Conservation (phyloP, 1,284 basidiomycete genomes). For the Cryptococcus sp. region DNA sequence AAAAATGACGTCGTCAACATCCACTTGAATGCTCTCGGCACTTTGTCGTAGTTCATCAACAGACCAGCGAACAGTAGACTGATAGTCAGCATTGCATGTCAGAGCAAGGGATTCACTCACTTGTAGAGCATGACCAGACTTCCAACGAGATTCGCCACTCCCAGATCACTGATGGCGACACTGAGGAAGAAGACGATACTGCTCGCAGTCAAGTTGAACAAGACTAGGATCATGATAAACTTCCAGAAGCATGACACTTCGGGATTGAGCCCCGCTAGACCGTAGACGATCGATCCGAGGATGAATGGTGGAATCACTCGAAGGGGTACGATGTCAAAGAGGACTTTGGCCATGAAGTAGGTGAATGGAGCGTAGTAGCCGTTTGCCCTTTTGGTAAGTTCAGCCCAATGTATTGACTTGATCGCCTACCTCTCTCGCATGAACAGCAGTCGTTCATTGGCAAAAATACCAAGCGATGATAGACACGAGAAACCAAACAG, state of each 20-base stretch:
- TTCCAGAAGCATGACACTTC: conserved; percentile 91
- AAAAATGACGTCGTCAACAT: conserved; percentile 90
- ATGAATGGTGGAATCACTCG: conserved; percentile 90
- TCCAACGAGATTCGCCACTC: conserved; percentile 87
- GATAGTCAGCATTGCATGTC: neutral
- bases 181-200: conserved; percentile 86
- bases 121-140: conserved; percentile 97
- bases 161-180: conserved; percentile 76
- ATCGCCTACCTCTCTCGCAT: conserved; percentile 90
- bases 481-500: conserved; percentile 95
- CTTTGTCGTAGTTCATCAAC: conserved; percentile 86
- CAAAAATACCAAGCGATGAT: conserved; percentile 85
- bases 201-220: conserved; percentile 93
- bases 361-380: conserved; percentile 94
- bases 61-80: conserved; percentile 93
- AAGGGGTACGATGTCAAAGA: conserved; percentile 93
- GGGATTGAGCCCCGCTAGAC: conserved; percentile 87
- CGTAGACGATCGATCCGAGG: conserved; percentile 90
- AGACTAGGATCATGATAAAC: conserved; percentile 87
- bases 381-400: conserved; percentile 65
- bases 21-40: conserved; percentile 70
- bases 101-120: conserved; percentile 53
- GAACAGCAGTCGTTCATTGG: conserved; percentile 89
- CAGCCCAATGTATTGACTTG: no score
- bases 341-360: conserved; percentile 91